Conservation (phyloP, 192 early-diverging fungal species). For the Backusella luteola region DNA sequence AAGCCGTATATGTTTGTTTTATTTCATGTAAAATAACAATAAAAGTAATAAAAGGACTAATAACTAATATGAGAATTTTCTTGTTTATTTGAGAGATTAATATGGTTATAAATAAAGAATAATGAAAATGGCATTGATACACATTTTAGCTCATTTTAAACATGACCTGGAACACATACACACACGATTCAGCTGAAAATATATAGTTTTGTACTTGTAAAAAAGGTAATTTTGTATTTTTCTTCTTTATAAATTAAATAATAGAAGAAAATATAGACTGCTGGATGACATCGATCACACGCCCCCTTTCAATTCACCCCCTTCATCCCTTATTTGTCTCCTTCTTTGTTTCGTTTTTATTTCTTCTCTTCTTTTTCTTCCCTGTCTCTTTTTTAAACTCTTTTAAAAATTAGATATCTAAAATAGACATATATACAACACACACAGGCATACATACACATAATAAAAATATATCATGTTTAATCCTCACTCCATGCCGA, state of each 20-base stretch:
- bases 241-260: background rate
- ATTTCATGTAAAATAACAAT: background rate
- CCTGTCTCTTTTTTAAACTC: background rate
- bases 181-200: background rate
- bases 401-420: slow-evolving; percentile 7
- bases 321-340: slow-evolving; percentile 13
- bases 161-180: slow-evolving; percentile 10
- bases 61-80: background rate
- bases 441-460: background rate
- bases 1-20: slow-evolving; percentile 1
- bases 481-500: background rate
- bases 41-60: background rate
- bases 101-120: background rate
- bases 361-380: slow-evolving; percentile 13
- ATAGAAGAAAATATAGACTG: background rate
- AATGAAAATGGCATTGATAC: slow-evolving; percentile 4
- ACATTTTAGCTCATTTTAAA: slow-evolving; percentile 14
- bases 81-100: background rate
- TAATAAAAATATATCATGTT: background rate
- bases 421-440: background rate
- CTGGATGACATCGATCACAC: slow-evolving; percentile 19
- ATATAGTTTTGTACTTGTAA: background rate
- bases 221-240: background rate
- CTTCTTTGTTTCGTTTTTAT: slow-evolving; percentile 19
- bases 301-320: slow-evolving; percentile 5